phyloP scores from a whole-genome alignment of 495 filamentous ascomycete genomes.

The Penicillium nucicola region DNA sequence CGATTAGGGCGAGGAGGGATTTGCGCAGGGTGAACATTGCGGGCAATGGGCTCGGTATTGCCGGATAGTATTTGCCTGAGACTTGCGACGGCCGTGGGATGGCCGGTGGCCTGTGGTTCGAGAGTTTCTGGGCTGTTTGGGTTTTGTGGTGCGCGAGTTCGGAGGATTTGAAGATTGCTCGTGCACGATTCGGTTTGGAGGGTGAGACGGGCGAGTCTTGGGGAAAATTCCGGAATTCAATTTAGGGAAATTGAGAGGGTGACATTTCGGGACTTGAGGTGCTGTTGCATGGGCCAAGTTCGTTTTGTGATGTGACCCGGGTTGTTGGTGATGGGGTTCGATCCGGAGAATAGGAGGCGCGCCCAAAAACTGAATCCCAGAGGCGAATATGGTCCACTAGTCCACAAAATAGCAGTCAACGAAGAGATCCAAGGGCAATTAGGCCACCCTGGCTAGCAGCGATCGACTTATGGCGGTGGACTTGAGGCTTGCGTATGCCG shows the following conservation, averaged over 20 bases:
- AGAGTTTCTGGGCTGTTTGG: neutral
- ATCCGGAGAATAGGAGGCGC: constrained; percentile 1
- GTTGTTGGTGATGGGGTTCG: neutral
- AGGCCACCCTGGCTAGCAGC: neutral
- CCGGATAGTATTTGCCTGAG: neutral
- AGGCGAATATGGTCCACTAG: neutral
- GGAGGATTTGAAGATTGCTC: neutral
- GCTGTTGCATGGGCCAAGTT: constrained; percentile 1
- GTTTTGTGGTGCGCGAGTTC: neutral
- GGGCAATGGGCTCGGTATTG: constrained; percentile 7
- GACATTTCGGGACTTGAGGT: constrained; percentile 2
- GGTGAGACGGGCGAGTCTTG: neutral
- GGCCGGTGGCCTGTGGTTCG: neutral
- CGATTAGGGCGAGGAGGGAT: constrained; percentile 64
- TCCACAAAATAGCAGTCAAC: neutral
- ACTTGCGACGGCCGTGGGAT: constrained; percentile 3
- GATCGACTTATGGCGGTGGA: neutral
- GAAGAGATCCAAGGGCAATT: neutral
- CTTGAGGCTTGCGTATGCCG: constrained; percentile 14
- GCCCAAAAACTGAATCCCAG: neutral
- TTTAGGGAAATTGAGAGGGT: constrained; percentile 1
- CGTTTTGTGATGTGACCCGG: constrained; percentile 3
- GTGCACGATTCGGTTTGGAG: neutral
- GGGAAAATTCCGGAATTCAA: neutral
- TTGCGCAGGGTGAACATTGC: constrained; percentile 69